phyloP scores from a whole-genome alignment of 805 yeast genomes.

The Ascoidea asiatica region DNA sequence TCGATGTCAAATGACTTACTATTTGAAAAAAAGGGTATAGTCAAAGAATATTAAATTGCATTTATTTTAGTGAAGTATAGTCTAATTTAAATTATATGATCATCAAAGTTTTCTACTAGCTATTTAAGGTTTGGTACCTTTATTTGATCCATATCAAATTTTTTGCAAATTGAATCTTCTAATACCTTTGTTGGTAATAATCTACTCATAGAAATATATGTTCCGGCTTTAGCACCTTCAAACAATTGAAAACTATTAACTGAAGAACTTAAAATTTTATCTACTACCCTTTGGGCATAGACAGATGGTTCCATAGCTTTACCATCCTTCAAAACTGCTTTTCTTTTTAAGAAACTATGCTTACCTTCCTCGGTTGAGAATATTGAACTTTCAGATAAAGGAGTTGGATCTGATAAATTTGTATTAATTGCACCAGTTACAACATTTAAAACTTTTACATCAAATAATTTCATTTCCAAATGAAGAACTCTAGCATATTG shows the following conservation, averaged over 20 bases:
- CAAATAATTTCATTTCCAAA: constrained; percentile 58
- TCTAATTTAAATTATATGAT: too few relatives aligned
- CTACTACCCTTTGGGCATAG: constrained; percentile 41
- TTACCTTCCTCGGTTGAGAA: constrained; percentile 37
- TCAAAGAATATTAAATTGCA: too few relatives aligned
- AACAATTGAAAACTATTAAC: constrained; percentile 1
- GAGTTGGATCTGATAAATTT: constrained; percentile 42
- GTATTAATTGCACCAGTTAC: constrained; percentile 70
- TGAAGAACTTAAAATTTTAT: constrained; percentile 24
- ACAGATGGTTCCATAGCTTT: constrained; percentile 45
- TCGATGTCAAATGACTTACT: too few relatives aligned
- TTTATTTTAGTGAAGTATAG: too few relatives aligned
- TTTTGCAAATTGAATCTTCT: background rate
- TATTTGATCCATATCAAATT: background rate
- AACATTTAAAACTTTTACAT: constrained; percentile 54
- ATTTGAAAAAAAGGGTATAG: too few relatives aligned
- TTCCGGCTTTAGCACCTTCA: constrained; percentile 4
- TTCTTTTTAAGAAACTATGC: constrained; percentile 34
- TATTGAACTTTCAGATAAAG: constrained; percentile 39
- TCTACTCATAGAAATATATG: background rate
- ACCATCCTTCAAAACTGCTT: constrained; percentile 42
- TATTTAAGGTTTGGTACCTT: too few relatives aligned
- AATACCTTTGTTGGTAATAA: background rate
- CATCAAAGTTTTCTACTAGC: too few relatives aligned
- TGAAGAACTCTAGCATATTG: constrained; percentile 51